These are phyloP conservation scores for Spinacia oleracea DNA, from an alignment of 179 eudicot genomes.

Conservation along the genomic window DNA sequence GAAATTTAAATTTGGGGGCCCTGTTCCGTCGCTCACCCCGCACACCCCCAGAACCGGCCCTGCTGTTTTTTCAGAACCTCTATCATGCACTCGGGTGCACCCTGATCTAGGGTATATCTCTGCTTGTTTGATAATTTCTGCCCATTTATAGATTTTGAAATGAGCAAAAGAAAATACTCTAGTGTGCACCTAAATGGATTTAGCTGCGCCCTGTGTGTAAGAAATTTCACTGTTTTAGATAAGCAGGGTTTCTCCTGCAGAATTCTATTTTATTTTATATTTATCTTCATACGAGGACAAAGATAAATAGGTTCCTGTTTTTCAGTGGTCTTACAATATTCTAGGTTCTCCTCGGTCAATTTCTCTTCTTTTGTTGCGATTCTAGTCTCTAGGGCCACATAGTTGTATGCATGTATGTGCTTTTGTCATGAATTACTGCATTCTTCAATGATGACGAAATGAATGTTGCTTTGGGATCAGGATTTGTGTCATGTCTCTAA, in stretches of 20 bases:
- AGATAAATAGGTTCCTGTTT: background rate
- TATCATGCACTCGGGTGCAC: too few relatives aligned
- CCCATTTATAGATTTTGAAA: too few relatives aligned
- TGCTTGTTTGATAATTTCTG: too few relatives aligned
- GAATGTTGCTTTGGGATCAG: background rate
- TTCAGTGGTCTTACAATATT: background rate
- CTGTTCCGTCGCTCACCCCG: too few relatives aligned
- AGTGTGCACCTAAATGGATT: too few relatives aligned
- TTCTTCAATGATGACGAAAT: background rate
- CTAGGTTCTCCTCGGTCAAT: background rate
- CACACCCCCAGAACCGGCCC: too few relatives aligned
- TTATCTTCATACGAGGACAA: background rate
- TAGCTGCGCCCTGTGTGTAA: too few relatives aligned
- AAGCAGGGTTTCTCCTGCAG: background rate
- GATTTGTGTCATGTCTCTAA: background rate
- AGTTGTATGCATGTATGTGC: background rate
- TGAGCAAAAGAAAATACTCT: too few relatives aligned
- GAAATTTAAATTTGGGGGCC: too few relatives aligned
- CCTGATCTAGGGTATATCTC: too few relatives aligned
- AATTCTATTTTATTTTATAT: background rate
- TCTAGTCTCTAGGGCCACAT: background rate
- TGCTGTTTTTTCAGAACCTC: too few relatives aligned
- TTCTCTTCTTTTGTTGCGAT: conserved; percentile 3
- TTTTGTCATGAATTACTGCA: background rate
- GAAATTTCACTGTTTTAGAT: too few relatives aligned